A percentile compares a stretch with the other conserved stretches of the same genome.
These are phyloP conservation scores for Chytriomyces confervae DNA, from an alignment of 192 early-diverging fungal species.

Conservation along the genomic window DNA sequence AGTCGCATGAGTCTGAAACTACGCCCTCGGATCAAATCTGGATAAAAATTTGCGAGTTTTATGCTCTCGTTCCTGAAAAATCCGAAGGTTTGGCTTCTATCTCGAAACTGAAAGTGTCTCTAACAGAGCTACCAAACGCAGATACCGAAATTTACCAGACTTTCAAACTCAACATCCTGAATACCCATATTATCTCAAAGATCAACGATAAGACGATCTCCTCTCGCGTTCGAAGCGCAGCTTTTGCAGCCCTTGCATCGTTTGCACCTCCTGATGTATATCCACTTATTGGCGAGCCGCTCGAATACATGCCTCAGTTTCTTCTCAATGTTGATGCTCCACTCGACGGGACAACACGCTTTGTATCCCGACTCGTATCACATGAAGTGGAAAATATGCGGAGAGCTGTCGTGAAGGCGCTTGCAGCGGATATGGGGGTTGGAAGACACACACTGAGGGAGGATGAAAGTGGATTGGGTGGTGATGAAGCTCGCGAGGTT, in stretches of 20 bases:
- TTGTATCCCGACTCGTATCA: not conserved
- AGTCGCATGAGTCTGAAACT: not conserved
- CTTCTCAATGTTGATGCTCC: not conserved
- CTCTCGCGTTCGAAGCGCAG: not conserved
- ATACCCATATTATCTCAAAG: not conserved
- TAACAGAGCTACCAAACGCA: not conserved
- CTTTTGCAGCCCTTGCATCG: not conserved
- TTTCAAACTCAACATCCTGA: constrained; percentile 14
- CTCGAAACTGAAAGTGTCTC: too few relatives aligned
- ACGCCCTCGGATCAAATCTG: not conserved
- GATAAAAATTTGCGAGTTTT: not conserved
- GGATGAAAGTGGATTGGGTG: not conserved
- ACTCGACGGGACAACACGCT: not conserved
- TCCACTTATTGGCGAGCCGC: not conserved
- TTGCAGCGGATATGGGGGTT: constrained; percentile 22
- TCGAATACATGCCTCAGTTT: not conserved
- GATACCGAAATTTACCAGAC: constrained; percentile 20
- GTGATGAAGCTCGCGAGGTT: not conserved
- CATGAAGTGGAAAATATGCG: constrained; percentile 25
- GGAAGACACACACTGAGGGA: not conserved
- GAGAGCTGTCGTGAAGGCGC: constrained; percentile 9
- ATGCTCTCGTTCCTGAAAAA: constrained; percentile 4
- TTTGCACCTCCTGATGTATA: constrained; percentile 24
- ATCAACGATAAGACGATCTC: not conserved
- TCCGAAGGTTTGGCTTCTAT: not conserved